A percentile compares a stretch with the other conserved stretches of the same genome.
These are phyloP conservation scores for Rhytidhysteron rufulum DNA, from an alignment of 2,329 filamentous ascomycete genomes.

Conservation along the genomic window DNA sequence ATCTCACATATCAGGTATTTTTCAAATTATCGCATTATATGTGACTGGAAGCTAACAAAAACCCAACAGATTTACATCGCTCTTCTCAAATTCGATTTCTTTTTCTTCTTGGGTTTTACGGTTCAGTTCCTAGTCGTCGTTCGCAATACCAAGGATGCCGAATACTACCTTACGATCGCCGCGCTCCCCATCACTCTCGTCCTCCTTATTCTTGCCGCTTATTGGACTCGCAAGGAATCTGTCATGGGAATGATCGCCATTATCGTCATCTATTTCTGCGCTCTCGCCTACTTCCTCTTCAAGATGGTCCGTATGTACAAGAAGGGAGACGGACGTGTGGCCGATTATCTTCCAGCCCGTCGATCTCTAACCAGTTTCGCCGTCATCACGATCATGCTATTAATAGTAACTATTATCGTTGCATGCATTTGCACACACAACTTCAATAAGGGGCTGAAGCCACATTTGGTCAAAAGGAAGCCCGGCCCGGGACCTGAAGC, in stretches of 20 bases:
- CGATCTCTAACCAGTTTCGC: conserved; percentile 90
- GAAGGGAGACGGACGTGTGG: conserved; percentile 41
- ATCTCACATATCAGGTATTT: conserved; percentile 86
- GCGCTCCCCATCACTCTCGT: conserved; percentile 88
- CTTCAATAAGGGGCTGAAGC: conserved; percentile 85
- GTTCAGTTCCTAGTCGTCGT: conserved; percentile 97
- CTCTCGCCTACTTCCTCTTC: conserved; percentile 93
- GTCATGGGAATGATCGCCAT: conserved; percentile 70
- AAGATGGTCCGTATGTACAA: conserved; percentile 96
- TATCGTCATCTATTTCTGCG: conserved; percentile 83
- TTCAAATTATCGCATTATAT: not conserved
- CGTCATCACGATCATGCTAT: conserved; percentile 83
- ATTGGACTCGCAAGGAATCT: conserved; percentile 80
- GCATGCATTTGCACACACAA: conserved; percentile 85
- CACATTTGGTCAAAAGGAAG: conserved; percentile 67
- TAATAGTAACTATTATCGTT: conserved; percentile 83
- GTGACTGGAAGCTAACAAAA: not conserved
- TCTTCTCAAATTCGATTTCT: conserved; percentile 97
- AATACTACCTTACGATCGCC: conserved; percentile 82
- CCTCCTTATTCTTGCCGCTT: conserved; percentile 81
- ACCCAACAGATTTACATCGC: conserved; percentile 84
- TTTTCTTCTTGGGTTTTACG: conserved; percentile 99
- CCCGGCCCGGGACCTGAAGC: conserved; percentile 38
- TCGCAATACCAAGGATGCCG: conserved; percentile 60
- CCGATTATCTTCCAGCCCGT: conserved; percentile 71